Percentiles rank a stretch among this genome's conserved stretches.
These are phyloP conservation scores for Colletotrichum zoysiae DNA, from an alignment of 2,329 filamentous ascomycete species.

Conservation along the genomic window DNA sequence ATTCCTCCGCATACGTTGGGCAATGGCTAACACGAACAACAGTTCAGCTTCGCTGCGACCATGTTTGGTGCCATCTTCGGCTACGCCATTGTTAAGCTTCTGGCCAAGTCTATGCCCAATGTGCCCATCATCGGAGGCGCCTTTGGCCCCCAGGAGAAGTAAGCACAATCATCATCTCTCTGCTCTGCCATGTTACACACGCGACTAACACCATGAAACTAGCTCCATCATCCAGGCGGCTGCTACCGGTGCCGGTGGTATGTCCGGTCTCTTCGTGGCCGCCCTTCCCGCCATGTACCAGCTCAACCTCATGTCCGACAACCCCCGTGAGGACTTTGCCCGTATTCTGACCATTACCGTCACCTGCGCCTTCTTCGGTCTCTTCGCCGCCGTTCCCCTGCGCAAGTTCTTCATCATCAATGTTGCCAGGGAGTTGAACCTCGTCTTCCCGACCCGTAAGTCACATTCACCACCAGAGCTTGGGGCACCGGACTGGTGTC, in stretches of 20 bases:
- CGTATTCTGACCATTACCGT: slow-evolving; percentile 71
- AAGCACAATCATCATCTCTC: slow-evolving; percentile 40
- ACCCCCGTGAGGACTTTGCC: slow-evolving; percentile 67
- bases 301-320: slow-evolving; percentile 61
- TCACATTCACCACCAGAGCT: neutral
- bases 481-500: too few species aligned
- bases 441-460: slow-evolving; percentile 66
- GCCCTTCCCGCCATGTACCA: slow-evolving; percentile 72
- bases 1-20: too few species aligned
- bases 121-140: slow-evolving; percentile 65
- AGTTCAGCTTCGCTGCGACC: slow-evolving; percentile 60
- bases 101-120: slow-evolving; percentile 57
- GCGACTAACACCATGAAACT: neutral
- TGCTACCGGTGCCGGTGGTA: slow-evolving; percentile 69
- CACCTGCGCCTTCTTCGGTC: slow-evolving; percentile 73
- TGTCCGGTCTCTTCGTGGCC: slow-evolving; percentile 70
- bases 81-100: slow-evolving; percentile 64
- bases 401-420: slow-evolving; percentile 78
- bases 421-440: slow-evolving; percentile 69
- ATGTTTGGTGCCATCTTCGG: slow-evolving; percentile 69
- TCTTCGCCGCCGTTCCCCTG: slow-evolving; percentile 72
- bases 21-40: neutral
- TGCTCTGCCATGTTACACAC: neutral
- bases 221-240: slow-evolving; percentile 66
- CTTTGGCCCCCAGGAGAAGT: slow-evolving; percentile 73